Evolutionary conservation across 345 rosid genomes (phyloP), one percentile per base, ranked within the genome.

Genomic region (Geranium brycei): DNA sequence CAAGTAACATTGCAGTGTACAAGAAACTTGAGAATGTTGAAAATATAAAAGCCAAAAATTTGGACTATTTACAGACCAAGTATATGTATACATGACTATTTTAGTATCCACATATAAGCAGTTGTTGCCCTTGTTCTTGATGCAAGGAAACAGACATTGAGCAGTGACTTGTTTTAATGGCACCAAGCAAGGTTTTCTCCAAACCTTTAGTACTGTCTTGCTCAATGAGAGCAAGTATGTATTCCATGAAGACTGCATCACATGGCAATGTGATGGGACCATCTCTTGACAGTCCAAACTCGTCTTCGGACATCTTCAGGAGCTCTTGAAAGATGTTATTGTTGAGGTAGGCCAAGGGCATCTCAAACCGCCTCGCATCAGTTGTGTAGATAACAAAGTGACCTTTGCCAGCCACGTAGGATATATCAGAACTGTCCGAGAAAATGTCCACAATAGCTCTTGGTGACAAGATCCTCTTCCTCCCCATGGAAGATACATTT

Each of bases 401-500:
- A 14, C 68, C 60, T 60, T 70, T 60, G 10, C 32, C 61, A 40
- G 63, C 64, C 0, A 5, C 59, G 4, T 2, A 4, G 6, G 35
- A 7, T 19, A 15, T 51, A 3, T 0, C 40, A 23, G 28, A 23
- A 23, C 28, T 23, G 28, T 23, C 28, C 28, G 28, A 35, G 7
- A 35, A 35, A 35, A 35, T 35, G 41, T 4, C 41, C 41, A 4
- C 41, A 35, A 4, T 35, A 7, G 15, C 59, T 15, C 40, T 51
- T 11, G 69, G 73, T 0, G 62, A 69, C 12, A 71, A 32, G 57
- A 73, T 71, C 63, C 72, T 79, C 65, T 64, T 71, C 64, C 64
- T 58, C 59, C 53, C 66, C 30, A 70, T 28, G 17, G 65, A 73
- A 35, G 75, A 73, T 4, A 61, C 12, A 17, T 63, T 75, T 61